Percentiles rank a stretch among this genome's conserved stretches.
Evolutionary conservation across 2,329 filamentous ascomycete species (phyloP).

Genomic region (Xylaria sp.): DNA sequence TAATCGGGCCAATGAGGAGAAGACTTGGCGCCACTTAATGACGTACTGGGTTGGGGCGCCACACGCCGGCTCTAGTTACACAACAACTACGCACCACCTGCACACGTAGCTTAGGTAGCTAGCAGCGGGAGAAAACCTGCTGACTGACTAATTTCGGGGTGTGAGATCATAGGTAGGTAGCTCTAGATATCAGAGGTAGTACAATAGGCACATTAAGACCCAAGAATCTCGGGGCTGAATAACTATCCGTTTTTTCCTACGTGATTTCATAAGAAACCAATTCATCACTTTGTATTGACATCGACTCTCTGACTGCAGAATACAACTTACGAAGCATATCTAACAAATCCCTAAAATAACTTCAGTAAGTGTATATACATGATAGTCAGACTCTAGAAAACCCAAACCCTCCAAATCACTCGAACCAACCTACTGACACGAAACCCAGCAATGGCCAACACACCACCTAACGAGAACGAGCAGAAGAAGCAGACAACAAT

Average conservation of each 20-base stretch:
- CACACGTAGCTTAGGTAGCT: background rate
- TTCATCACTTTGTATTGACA: background rate
- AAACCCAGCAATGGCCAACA: constrained; percentile 24
- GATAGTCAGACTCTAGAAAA: background rate
- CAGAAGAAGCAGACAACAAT: constrained; percentile 22
- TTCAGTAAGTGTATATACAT: background rate
- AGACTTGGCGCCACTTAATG: constrained; percentile 10
- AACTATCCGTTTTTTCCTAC: background rate
- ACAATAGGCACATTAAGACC: constrained; percentile 8
- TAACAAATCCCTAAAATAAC: background rate
- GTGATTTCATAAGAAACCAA: background rate
- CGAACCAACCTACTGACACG: background rate
- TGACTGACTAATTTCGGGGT: constrained; percentile 5
- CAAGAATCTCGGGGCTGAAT: background rate
- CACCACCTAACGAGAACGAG: background rate
- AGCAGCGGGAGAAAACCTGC: constrained; percentile 21
- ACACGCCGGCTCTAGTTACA: constrained; percentile 15
- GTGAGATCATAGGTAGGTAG: constrained; percentile 33
- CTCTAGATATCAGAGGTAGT: constrained; percentile 2
- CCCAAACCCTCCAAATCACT: background rate
- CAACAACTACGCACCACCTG: no score
- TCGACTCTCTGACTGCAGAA: background rate
- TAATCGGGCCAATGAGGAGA: constrained; percentile 27
- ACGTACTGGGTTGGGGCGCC: constrained; percentile 21
- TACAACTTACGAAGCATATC: background rate